phyloP scores from a whole-genome alignment of 345 rosid species.

The Sapria himalayana region DNA sequence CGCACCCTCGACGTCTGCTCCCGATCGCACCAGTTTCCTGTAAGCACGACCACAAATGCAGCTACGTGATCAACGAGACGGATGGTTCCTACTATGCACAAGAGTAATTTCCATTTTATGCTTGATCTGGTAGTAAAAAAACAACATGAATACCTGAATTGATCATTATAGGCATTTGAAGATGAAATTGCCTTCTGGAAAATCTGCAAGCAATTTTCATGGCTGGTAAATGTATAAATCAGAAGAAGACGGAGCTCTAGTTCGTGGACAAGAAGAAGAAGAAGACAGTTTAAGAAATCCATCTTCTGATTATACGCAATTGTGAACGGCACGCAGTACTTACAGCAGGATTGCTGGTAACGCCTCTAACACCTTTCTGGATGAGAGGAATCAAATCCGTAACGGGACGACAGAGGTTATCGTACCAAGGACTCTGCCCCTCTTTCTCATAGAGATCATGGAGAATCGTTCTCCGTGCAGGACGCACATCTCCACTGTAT shows the following conservation, averaged over 20 bases:
- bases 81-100: too few relatives aligned
- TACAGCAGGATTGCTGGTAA: slow-evolving; percentile 99
- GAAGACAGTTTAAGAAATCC: not conserved
- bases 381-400: slow-evolving; percentile 74
- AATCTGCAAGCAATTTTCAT: slow-evolving; percentile 57
- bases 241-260: too few relatives aligned
- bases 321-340: not conserved
- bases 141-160: slow-evolving; percentile 40
- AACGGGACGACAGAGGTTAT: slow-evolving; percentile 90
- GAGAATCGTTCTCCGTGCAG: slow-evolving; percentile 44
- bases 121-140: too few relatives aligned
- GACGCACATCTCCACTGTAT: slow-evolving; percentile 34
- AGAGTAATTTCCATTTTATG: too few relatives aligned
- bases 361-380: slow-evolving; percentile 86
- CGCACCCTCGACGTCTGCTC: slow-evolving; percentile 70
- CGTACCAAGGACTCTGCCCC: slow-evolving; percentile 99
- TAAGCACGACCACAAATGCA: too few relatives aligned
- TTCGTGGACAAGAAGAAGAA: not conserved
- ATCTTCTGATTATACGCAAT: not conserved
- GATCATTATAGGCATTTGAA: slow-evolving; percentile 88
- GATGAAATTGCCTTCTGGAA: slow-evolving; percentile 97
- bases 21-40: slow-evolving; percentile 79
- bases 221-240: too few relatives aligned
- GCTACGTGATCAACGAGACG: too few relatives aligned
- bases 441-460: slow-evolving; percentile 80